These are phyloP conservation scores for Acanthamoeba comandoni DNA, from an alignment of 208 protist genomes.

Conservation along the genomic window DNA sequence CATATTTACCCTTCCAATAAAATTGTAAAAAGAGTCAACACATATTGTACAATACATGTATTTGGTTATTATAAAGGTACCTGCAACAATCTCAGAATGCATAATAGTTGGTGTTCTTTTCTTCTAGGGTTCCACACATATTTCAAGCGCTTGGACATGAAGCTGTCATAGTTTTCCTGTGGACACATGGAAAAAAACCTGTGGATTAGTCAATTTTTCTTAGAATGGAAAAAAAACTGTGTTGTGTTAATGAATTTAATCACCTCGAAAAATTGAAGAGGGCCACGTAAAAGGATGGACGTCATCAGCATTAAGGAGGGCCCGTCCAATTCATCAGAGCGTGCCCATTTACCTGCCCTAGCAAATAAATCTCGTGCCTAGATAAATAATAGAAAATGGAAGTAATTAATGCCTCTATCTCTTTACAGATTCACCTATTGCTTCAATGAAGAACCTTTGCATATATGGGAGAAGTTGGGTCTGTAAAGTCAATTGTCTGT, in stretches of 20 bases:
- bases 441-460: too few species aligned
- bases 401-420: not conserved
- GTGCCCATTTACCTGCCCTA: not conserved
- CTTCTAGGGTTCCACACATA: conserved; percentile 12
- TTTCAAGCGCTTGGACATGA: conserved; percentile 3
- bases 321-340: conserved; percentile 2
- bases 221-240: too few species aligned
- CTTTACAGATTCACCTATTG: not conserved
- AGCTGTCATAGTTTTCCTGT: not conserved
- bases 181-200: too few species aligned
- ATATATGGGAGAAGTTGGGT: too few species aligned
- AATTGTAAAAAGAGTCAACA: too few species aligned
- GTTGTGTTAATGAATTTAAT: too few species aligned
- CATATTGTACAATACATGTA: too few species aligned
- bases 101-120: conserved; percentile 15
- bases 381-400: not conserved
- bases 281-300: not conserved
- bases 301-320: conserved; percentile 1
- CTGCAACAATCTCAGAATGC: not conserved
- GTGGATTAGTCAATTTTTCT: too few species aligned
- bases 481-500: too few species aligned
- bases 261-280: not conserved
- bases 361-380: not conserved
- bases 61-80: too few species aligned
- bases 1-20: too few species aligned